Conservation (phyloP, 805 yeast species). For the Candida piceae region DNA sequence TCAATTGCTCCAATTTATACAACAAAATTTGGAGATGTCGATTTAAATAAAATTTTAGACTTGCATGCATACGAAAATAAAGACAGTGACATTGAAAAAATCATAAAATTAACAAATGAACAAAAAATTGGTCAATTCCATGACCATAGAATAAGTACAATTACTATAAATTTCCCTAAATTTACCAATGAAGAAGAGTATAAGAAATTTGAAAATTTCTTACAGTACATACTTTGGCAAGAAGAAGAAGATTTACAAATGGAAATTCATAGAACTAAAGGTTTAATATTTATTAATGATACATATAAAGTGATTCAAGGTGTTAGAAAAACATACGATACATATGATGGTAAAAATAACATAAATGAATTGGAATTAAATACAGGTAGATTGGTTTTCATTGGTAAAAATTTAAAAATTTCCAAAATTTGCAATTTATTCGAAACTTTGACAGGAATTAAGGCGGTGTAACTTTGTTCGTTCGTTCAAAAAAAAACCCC, state of each 20-base stretch:
- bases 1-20: conserved; percentile 59
- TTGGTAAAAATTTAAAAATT: conserved; percentile 23
- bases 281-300: conserved; percentile 47
- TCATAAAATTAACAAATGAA: conserved; percentile 9
- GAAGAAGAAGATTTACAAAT: conserved; percentile 34
- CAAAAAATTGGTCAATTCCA: conserved; percentile 30
- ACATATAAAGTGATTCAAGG: conserved; percentile 72
- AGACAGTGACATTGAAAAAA: conserved; percentile 20
- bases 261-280: conserved; percentile 83
- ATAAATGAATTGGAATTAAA: conserved; percentile 10
- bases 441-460: no score
- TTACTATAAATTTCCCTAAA: conserved; percentile 41
- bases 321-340: conserved; percentile 87
- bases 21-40: conserved; percentile 72
- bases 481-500: no score
- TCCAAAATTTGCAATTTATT: no score
- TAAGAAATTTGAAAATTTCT: conserved; percentile 48
- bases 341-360: conserved; percentile 39
- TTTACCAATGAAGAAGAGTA: conserved; percentile 35
- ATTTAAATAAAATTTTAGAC: conserved; percentile 62
- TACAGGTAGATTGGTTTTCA: conserved; percentile 25
- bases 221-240: conserved; percentile 79
- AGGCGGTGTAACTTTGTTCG: no score
- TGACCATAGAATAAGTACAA: conserved; percentile 51
- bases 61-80: conserved; percentile 68